Percentiles rank a stretch among this genome's conserved stretches.
Evolutionary conservation across 2,329 filamentous ascomycete genomes (phyloP).

Genomic region (Xylariaceae sp.): DNA sequence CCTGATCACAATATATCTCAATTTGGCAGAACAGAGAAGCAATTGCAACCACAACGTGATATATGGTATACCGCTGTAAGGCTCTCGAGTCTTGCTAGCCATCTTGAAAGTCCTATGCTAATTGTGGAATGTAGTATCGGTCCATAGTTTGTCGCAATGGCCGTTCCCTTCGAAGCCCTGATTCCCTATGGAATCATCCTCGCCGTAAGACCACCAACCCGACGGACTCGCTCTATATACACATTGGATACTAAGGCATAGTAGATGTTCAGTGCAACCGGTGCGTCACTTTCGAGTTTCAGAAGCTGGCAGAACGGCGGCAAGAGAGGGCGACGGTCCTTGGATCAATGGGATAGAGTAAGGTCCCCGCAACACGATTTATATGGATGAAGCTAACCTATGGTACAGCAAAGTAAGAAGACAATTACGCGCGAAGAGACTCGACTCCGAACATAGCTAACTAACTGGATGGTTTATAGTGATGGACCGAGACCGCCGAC

Average conservation of each 20-base stretch:
- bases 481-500: constrained; percentile 66
- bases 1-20: background rate
- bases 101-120: background rate
- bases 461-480: constrained; percentile 45
- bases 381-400: constrained; percentile 33
- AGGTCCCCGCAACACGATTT: constrained; percentile 25
- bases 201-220: constrained; percentile 48
- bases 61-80: constrained; percentile 8
- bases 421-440: background rate
- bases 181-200: constrained; percentile 68
- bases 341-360: constrained; percentile 68
- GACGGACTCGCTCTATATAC: background rate
- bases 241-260: constrained; percentile 24
- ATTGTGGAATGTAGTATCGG: constrained; percentile 6
- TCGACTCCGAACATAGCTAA: constrained; percentile 16
- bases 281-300: constrained; percentile 60
- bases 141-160: constrained; percentile 49
- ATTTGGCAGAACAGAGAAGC: constrained; percentile 4
- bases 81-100: background rate
- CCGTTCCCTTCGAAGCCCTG: constrained; percentile 65
- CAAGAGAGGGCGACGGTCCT: constrained; percentile 60
- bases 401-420: constrained; percentile 56
- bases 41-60: constrained; percentile 7
- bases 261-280: constrained; percentile 66
- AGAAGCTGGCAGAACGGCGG: constrained; percentile 62